Percentiles rank a stretch among this genome's conserved stretches.
phyloP scores from a whole-genome alignment of 306 rosid species.

The Oxytropis ochrocephala region DNA sequence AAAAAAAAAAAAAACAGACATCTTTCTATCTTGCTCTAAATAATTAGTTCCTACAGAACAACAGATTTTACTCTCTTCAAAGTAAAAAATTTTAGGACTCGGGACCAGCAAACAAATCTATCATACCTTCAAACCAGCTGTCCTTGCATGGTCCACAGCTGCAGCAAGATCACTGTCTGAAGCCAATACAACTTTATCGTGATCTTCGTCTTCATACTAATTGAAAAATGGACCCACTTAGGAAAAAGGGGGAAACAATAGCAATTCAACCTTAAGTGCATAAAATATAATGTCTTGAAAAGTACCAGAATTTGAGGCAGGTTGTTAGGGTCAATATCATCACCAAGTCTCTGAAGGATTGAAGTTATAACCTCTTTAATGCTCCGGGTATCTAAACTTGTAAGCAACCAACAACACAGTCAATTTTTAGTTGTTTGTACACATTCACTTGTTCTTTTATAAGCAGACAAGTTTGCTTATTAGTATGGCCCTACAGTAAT shows the following conservation, averaged over 20 bases:
- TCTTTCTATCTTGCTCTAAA: background rate
- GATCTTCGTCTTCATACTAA: conserved; percentile 98
- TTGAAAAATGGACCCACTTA: conserved; percentile 6
- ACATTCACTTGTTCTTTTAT: background rate
- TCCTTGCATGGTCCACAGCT: conserved; percentile 93
- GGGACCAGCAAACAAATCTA: background rate
- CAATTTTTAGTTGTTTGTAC: conserved; percentile 1
- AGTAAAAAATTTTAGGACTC: background rate
- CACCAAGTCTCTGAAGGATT: conserved; percentile 84
- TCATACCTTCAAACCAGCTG: conserved; percentile 85
- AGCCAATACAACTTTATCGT: conserved; percentile 83
- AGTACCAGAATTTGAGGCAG: conserved; percentile 92
- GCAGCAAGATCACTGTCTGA: conserved; percentile 86
- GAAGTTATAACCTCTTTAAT: conserved; percentile 80
- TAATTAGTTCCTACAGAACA: background rate
- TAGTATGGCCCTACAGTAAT: background rate
- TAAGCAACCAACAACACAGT: conserved; percentile 34
- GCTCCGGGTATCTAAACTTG: conserved; percentile 68
- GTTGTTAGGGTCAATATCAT: conserved; percentile 79
- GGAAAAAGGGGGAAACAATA: background rate
- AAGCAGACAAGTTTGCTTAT: background rate
- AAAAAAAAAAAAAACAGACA: background rate
- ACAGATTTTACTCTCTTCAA: background rate
- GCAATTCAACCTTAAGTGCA: background rate
- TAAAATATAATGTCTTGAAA: conserved; percentile 4